phyloP scores from a whole-genome alignment of 768 basidiomycete species.

The Lentinus tigrinus region DNA sequence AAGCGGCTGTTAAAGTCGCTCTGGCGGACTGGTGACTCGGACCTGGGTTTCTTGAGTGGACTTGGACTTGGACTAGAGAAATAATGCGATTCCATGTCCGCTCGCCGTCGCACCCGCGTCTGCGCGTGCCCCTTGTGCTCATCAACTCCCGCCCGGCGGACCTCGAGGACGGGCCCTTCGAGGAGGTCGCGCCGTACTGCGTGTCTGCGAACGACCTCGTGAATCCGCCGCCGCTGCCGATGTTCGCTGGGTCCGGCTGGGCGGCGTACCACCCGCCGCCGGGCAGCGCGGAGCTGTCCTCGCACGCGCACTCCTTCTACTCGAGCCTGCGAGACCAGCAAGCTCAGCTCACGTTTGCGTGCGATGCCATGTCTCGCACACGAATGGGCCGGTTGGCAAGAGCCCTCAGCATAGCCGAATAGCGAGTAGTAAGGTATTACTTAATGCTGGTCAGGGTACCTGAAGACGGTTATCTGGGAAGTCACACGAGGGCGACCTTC shows the following conservation, averaged over 20 bases:
- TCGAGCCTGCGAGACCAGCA: constrained; percentile 81
- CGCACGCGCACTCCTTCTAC: constrained; percentile 87
- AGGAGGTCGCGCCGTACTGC: constrained; percentile 90
- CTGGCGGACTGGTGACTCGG: too few species aligned
- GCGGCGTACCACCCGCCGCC: constrained; percentile 67
- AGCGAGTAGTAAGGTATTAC: too few species aligned
- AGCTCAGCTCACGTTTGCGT: too few species aligned
- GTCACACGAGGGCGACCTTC: too few species aligned
- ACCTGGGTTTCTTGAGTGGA: too few species aligned
- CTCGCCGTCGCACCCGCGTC: constrained; percentile 28
- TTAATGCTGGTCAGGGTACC: too few species aligned
- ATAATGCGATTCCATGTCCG: background rate
- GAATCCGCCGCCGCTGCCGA: constrained; percentile 90
- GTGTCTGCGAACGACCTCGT: constrained; percentile 97
- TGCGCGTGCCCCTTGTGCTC: constrained; percentile 67
- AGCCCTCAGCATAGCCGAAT: too few species aligned
- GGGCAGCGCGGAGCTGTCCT: constrained; percentile 38
- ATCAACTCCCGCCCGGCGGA: constrained; percentile 63
- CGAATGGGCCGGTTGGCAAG: too few species aligned
- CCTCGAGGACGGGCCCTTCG: constrained; percentile 48
- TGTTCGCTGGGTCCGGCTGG: constrained; percentile 97
- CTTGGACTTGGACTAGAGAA: constrained; percentile 6
- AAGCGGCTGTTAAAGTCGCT: background rate
- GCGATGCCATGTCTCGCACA: too few species aligned
- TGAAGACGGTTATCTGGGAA: too few species aligned